Percentiles rank a stretch among this genome's conserved stretches.
phyloP scores from a whole-genome alignment of 1,284 basidiomycete species.

The Tilletiopsis washingtonensis region DNA sequence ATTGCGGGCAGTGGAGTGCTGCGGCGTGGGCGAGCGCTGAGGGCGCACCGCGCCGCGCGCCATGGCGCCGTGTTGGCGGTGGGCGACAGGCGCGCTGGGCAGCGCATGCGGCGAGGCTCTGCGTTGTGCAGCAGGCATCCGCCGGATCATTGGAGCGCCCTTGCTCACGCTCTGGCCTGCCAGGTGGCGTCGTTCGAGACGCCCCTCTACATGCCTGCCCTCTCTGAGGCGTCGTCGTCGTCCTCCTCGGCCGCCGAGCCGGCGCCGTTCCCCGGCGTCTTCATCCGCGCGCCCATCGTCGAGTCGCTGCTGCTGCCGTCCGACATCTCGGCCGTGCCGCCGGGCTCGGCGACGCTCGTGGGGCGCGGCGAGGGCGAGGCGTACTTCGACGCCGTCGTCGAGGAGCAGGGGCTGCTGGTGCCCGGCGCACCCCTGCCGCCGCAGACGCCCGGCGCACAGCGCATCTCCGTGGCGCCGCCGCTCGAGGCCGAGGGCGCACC shows the following conservation, averaged over 20 bases:
- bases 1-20: no score
- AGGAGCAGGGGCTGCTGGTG: not conserved
- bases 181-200: slow-evolving; percentile 86
- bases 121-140: no score
- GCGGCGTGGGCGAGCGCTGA: no score
- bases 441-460: slow-evolving; percentile 9
- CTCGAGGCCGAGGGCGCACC: slow-evolving; percentile 45
- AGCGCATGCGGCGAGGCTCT: no score
- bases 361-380: slow-evolving; percentile 6
- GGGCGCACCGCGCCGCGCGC: no score
- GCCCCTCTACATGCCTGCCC: slow-evolving; percentile 59
- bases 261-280: slow-evolving; percentile 72
- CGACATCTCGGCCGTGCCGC: slow-evolving; percentile 4
- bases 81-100: no score
- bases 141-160: no score
- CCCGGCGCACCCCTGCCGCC: not conserved
- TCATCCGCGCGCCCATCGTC: slow-evolving; percentile 83
- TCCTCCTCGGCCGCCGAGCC: slow-evolving; percentile 53
- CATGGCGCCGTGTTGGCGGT: no score
- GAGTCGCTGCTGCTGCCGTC: slow-evolving; percentile 24
- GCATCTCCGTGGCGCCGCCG: slow-evolving; percentile 25
- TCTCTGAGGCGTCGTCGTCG: slow-evolving; percentile 44
- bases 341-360: slow-evolving; percentile 2
- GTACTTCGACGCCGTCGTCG: not conserved
- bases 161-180: no score